Conservation (phyloP, 2,329 filamentous ascomycete genomes). For the Cucurbitaria berberidis region DNA sequence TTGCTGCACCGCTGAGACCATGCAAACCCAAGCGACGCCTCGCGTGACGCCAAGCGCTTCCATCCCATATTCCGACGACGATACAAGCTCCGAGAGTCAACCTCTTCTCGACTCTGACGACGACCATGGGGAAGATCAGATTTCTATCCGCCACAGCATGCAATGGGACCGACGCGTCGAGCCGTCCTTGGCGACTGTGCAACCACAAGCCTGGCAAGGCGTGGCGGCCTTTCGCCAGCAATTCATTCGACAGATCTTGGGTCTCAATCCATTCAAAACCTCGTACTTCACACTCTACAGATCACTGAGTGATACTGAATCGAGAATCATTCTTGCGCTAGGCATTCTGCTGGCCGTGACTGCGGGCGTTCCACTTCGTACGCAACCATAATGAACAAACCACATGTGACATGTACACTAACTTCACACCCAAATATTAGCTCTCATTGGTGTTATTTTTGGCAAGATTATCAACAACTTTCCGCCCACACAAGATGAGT, state of each 20-base stretch:
- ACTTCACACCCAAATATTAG: conserved; percentile 25
- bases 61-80: conserved; percentile 17
- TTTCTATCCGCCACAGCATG: conserved; percentile 27
- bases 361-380: conserved; percentile 58
- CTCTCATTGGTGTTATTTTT: conserved; percentile 65
- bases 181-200: conserved; percentile 44
- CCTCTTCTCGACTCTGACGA: conserved; percentile 31
- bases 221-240: conserved; percentile 39
- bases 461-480: conserved; percentile 59
- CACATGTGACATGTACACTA: neutral
- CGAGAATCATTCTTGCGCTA: conserved; percentile 42
- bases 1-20: conserved; percentile 1
- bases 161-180: conserved; percentile 45
- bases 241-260: conserved; percentile 49
- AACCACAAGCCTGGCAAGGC: conserved; percentile 40
- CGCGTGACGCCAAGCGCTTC: conserved; percentile 6
- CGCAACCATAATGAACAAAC: conserved; percentile 40
- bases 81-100: conserved; percentile 24
- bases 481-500: conserved; percentile 54
- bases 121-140: conserved; percentile 17
- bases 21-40: conserved; percentile 7
- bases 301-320: conserved; percentile 51
- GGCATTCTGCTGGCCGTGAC: conserved; percentile 55
- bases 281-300: conserved; percentile 58
- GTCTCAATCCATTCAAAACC: conserved; percentile 54